Percentiles rank a stretch among this genome's conserved stretches.
Evolutionary conservation across 208 protist species (phyloP).

Genomic region (Angomonas ambiguus): DNA sequence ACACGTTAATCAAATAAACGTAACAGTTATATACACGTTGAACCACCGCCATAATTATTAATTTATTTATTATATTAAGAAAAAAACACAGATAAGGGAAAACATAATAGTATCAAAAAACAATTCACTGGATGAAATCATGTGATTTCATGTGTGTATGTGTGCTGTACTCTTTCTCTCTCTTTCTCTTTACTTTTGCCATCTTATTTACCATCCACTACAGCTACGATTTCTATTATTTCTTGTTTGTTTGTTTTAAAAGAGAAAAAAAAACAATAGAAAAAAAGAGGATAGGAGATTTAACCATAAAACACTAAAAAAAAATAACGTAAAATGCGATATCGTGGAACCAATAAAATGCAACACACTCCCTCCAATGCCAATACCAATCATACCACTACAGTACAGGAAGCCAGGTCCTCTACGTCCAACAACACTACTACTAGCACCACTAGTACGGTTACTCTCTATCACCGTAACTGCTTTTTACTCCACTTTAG

Average conservation of each 20-base stretch:
- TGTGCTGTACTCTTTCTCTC: conserved; percentile 6
- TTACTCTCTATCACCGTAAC: not conserved
- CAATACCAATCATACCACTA: too few species aligned
- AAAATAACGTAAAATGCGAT: conserved; percentile 7
- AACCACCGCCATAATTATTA: not conserved
- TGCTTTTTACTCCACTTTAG: too few species aligned
- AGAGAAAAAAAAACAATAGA: not conserved
- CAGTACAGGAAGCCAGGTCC: too few species aligned
- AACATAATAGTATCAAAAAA: not conserved
- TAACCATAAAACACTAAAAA: not conserved
- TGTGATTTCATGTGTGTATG: not conserved
- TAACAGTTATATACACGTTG: not conserved
- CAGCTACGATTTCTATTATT: conserved; percentile 7
- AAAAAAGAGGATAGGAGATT: conserved; percentile 6
- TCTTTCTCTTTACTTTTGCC: too few species aligned
- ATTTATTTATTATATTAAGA: not conserved
- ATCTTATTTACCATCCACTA: too few species aligned
- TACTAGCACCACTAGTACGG: not conserved
- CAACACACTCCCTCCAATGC: too few species aligned
- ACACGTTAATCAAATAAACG: not conserved
- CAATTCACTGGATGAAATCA: not conserved
- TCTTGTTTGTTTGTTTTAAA: conserved; percentile 17
- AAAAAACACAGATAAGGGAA: conserved; percentile 5
- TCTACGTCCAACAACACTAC: not conserved
- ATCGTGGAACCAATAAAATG: not conserved